Evolutionary conservation across 2,329 filamentous ascomycete genomes (phyloP), one percentile per base, ranked within the genome.

Genomic region (Graphilbum sp.): DNA sequence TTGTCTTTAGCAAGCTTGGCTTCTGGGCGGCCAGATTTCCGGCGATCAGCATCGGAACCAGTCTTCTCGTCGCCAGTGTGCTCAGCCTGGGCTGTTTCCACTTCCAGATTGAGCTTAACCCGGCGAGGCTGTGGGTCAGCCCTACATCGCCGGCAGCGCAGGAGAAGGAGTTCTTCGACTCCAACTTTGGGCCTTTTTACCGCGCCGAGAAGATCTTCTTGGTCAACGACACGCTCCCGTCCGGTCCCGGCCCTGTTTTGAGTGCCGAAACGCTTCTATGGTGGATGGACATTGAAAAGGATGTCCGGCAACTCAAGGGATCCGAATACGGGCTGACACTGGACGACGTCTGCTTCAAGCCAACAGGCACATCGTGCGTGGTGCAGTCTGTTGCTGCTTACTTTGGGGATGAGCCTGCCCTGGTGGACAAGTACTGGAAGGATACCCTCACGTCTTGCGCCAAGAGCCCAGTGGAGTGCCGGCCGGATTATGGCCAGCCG

Each of bases 91-190:
- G 90, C 2, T 93, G 85, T 84, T 62, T 90, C 41, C 73, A 74
- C 33, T 98, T 98, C 51, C 69, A 82, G n/a, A 67, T 98, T 27
- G 90, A 96, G 56, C 82, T 68, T 18, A 81, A 96, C 44, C 90
- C 90, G 6, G 90, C 92, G 11, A 76, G 82, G 35, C 64, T 98
- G 9, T 98, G 90, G 90, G 90, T 98, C n/a, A 87, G 88, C 49
- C 90, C 90, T 8, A 80, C 81, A 9, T 96, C 90, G 4, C 73
- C 77, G 35, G 88, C 92, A 17, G 90, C 90, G 0, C 72, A 85
- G 53, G 88, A 98, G 54, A 98, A 98, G 61, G 70, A 71, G 2
- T 98, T 92, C 54, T 98, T 96, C 46, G 92, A 98, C 53, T 56
- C 72, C 27, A 86, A 85, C 49, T 98, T 98, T 54, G 92, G 90